phyloP scores from a whole-genome alignment of 306 rosid genomes.

The Spatholobus suberectus region DNA sequence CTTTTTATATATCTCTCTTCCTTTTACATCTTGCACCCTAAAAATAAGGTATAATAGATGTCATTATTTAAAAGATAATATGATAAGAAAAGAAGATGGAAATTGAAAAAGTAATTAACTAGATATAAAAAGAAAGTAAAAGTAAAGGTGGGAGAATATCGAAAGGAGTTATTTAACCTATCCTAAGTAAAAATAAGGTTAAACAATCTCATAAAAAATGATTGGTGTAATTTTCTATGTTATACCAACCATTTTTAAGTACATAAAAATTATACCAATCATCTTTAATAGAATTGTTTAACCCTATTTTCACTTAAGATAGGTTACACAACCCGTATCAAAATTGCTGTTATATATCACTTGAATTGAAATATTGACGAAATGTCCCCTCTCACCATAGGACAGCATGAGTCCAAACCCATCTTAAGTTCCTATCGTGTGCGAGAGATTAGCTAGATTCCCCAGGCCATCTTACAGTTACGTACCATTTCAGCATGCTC shows the following conservation, averaged over 20 bases:
- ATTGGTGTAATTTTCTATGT: too few relatives aligned
- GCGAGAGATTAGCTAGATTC: conserved; percentile 19
- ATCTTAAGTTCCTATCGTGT: not conserved
- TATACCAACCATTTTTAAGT: too few relatives aligned
- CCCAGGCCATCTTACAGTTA: conserved; percentile 19
- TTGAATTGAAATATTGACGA: not conserved
- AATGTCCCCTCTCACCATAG: not conserved
- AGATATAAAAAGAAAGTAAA: not conserved
- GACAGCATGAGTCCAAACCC: conserved; percentile 28
- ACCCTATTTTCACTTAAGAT: too few relatives aligned
- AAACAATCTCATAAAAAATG: too few relatives aligned
- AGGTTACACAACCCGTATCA: too few relatives aligned
- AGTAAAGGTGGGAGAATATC: not conserved
- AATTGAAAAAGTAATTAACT: too few relatives aligned
- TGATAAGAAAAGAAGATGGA: not conserved
- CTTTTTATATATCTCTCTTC: not conserved
- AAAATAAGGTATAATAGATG: too few relatives aligned
- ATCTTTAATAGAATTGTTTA: too few relatives aligned
- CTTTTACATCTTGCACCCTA: not conserved
- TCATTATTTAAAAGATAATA: not conserved
- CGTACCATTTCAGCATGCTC: conserved; percentile 28
- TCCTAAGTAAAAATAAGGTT: too few relatives aligned
- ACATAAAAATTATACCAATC: too few relatives aligned
- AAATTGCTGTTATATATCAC: not conserved
- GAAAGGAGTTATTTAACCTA: too few relatives aligned